Conservation (phyloP, 1,284 basidiomycete species). For the Melampsora larici-populina region DNA sequence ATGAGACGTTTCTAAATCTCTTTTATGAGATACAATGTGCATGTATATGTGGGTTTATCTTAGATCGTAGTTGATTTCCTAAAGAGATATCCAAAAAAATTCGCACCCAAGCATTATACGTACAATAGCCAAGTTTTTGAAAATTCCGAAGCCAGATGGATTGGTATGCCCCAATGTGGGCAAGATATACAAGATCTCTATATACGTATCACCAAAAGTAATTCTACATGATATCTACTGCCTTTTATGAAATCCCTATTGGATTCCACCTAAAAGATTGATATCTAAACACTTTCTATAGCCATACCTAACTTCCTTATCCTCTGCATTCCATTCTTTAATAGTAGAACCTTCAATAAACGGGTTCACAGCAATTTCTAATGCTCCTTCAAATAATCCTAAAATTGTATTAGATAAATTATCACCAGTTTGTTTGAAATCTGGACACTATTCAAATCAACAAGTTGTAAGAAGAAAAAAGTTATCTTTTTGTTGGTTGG, state of each 20-base stretch:
- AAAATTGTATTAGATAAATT: background rate
- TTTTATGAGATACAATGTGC: too few relatives aligned
- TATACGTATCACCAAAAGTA: too few relatives aligned
- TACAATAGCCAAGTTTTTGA: too few relatives aligned
- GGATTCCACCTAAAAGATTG: background rate
- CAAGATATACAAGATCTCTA: too few relatives aligned
- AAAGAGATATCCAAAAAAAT: too few relatives aligned
- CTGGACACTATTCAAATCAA: constrained; percentile 1
- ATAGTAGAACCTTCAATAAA: background rate
- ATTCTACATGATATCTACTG: too few relatives aligned
- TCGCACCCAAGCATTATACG: too few relatives aligned
- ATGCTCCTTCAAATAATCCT: constrained; percentile 2
- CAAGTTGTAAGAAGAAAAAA: background rate
- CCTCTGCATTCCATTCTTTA: background rate
- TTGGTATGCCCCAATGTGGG: too few relatives aligned
- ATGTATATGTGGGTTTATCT: too few relatives aligned
- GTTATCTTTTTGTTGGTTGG: background rate
- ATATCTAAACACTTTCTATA: background rate
- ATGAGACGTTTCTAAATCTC: too few relatives aligned
- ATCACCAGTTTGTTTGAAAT: background rate
- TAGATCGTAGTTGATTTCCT: too few relatives aligned
- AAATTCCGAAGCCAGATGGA: too few relatives aligned
- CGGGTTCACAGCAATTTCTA: background rate
- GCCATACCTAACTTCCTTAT: background rate
- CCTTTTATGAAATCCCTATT: background rate